Base-by-base conservation (phyloP, 371 early-diverging fungal species). In the Capniomyces stellatus region DNA sequence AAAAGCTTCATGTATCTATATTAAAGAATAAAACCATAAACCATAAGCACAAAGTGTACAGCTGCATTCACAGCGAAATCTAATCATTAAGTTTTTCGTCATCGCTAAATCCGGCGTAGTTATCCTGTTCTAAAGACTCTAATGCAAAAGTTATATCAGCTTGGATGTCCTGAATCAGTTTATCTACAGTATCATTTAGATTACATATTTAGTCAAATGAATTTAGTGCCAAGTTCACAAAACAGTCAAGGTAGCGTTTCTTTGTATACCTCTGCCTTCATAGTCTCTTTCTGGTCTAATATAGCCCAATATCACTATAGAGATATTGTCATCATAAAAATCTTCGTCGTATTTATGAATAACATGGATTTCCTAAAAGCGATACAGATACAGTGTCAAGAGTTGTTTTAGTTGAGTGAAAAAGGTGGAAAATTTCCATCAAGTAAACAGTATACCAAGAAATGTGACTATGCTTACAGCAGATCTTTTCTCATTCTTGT, bases 401-500 rank as follows among this genome's bases (percentile, higher is more conserved):
- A n/a, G n/a, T n/a, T n/a, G n/a, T n/a, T n/a, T n/a, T n/a, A n/a
- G n/a, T n/a, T n/a, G n/a, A n/a, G n/a, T n/a, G n/a, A n/a, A n/a
- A n/a, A n/a, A n/a, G n/a, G n/a, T n/a, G n/a, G n/a, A n/a, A n/a
- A n/a, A n/a, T n/a, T n/a, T n/a, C n/a, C n/a, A n/a, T n/a, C n/a
- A n/a, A n/a, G n/a, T n/a, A 35, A 59, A n/a, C 15, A n/a, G 22
- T 4, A 21, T 29, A 55, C 10, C 13, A 28, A 56, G 27, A 28
- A 12, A 24, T 19, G 42, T 12, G 8, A 18, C 44, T 10, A 23
- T 43, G 70, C 74, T 63, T 72, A 83, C 85, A 47, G 90, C 93
- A 23, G 92, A 89, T 43, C 84, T 76, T 71, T 90, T 87, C 62
- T 92, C 88, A 67, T 96, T 96, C 62, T 96, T 84, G 66, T 89